Base-by-base conservation (phyloP, 257 asterid genomes). In the Ballota nigra region DNA sequence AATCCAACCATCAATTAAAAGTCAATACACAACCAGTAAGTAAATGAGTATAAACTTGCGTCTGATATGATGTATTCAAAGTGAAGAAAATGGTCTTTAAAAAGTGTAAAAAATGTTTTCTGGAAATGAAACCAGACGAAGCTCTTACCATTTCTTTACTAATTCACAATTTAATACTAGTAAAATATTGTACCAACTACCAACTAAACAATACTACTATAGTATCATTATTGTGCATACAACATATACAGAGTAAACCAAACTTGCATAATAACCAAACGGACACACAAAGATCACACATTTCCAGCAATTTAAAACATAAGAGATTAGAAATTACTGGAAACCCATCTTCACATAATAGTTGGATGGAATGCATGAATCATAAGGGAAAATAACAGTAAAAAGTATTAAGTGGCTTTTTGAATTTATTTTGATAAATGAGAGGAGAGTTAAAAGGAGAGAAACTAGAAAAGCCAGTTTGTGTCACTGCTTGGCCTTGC, bases 401-500 rank as follows among this genome's bases (percentile, higher is more conserved):
- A 31, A 33, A 59, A 71, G 6, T 61, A 70, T 56, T 6, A 10
- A 64, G 73, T 59, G 20, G 70, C 34, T 45, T 47, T 61, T 70
- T 62, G 74, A 53, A 33, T 36, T 61, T 61, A 63, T 69, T 73
- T 56, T 23, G 69, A 20, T 20, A 66, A 69, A 43, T 26, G 36
- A 70, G 67, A 68, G 65, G 56, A 69, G 62, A 34, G 16, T 24
- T 4, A 59, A 62, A 18, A n/a, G 51, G 8, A 64, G 8, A 64
- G 23, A 41, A 70, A 64, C 77, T 83, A 90, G 74, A 87, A 63
- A 43, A 92, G 45, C 95, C 97, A 92, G 47, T 77, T 53, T 20
- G 86, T 19, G 22, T 75, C 67, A 40, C 70, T 74, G 75, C 45
- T 78, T 52, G 83, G 80, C 18, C 76, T 86, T 66, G 88, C 83